Base-by-base conservation (phyloP, 2,329 filamentous ascomycete genomes). In the Scytalidium sp. region DNA sequence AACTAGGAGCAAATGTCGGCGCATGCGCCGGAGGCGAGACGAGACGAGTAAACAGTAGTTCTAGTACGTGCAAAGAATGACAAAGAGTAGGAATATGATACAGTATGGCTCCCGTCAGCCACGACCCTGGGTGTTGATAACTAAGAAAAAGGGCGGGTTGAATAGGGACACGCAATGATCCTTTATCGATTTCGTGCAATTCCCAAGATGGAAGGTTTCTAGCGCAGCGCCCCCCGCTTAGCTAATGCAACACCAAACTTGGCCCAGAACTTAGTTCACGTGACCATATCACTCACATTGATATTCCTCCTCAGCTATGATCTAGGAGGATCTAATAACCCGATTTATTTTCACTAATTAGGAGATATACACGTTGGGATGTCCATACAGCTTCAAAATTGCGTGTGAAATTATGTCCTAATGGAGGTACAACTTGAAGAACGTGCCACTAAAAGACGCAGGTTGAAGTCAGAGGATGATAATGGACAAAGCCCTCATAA, bases 11-110 rank as follows among this genome's bases (percentile, higher is more conserved):
- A 36, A 36, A 36, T 15, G 32, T 10, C 32, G 32, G 32, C 32
- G 13, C 32, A 36, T 36, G 11, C 32, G 32, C 32, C 32, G 32
- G 17, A 36, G 17, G 17, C 32, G 11, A 15, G 17, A 36, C 32
- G 11, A 15, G 15, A n/a, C 17, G 17, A n/a, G 6, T n/a, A 36
- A n/a, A 36, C 32, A 36, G 32, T 36, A 10, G 32, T n/a, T 15
- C 5, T 36, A 36, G 58, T 56, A 74, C 71, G 55, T 74, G 84
- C 27, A 36, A 36, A n/a, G 17, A 15, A 36, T n/a, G 17, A 36
- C 13, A 10, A 36, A 15, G 32, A 36, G 13, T 36, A n/a, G n/a
- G 32, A n/a, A n/a, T 36, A 36, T 36, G 32, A 36, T 36, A 36
- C 32, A 36, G 17, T 36, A 36, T 36, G 32, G 17, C 13, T 9